Percentiles rank a stretch among this genome's conserved stretches.
These are phyloP conservation scores for Ophiostoma fasciatum DNA, from an alignment of 2,329 filamentous ascomycete species.

Conservation along the genomic window DNA sequence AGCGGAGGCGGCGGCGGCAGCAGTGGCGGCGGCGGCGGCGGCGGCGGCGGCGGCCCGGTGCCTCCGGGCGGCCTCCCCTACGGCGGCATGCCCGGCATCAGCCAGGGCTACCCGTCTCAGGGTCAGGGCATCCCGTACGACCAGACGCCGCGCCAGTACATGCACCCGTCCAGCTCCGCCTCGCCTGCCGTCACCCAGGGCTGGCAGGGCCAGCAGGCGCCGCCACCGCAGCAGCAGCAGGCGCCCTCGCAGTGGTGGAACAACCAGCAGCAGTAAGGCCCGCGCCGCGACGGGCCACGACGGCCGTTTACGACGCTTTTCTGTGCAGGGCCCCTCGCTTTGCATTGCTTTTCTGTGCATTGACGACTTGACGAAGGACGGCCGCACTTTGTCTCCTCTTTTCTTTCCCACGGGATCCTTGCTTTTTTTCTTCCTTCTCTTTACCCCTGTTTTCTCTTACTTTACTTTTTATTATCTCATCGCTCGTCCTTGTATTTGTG, in stretches of 20 bases:
- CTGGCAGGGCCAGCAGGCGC: slow-evolving; percentile 22
- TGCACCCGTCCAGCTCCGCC: slow-evolving; percentile 45
- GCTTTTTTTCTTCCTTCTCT: neutral
- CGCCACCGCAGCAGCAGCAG: slow-evolving; percentile 51
- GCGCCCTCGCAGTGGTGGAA: slow-evolving; percentile 44
- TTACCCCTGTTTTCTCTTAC: neutral
- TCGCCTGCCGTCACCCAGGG: slow-evolving; percentile 35
- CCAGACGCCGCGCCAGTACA: slow-evolving; percentile 49
- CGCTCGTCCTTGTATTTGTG: no score
- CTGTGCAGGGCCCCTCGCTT: neutral
- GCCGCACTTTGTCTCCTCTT: neutral
- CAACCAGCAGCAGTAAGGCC: slow-evolving; percentile 34
- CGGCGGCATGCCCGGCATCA: slow-evolving; percentile 46
- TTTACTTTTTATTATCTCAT: neutral
- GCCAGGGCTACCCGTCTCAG: slow-evolving; percentile 40
- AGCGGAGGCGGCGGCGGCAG: slow-evolving; percentile 35
- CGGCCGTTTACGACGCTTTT: no score
- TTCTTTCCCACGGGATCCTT: no score
- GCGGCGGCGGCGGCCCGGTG: slow-evolving; percentile 37
- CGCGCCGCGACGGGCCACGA: no score
- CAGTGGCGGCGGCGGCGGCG: slow-evolving; percentile 30
- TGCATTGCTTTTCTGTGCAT: slow-evolving; percentile 4
- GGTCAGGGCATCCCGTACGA: slow-evolving; percentile 46
- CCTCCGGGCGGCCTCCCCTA: slow-evolving; percentile 43
- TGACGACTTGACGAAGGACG: no score